Evolutionary conservation across 257 asterid genomes (phyloP), one percentile per base, ranked within the genome.

Genomic region (Petrea volubilis): DNA sequence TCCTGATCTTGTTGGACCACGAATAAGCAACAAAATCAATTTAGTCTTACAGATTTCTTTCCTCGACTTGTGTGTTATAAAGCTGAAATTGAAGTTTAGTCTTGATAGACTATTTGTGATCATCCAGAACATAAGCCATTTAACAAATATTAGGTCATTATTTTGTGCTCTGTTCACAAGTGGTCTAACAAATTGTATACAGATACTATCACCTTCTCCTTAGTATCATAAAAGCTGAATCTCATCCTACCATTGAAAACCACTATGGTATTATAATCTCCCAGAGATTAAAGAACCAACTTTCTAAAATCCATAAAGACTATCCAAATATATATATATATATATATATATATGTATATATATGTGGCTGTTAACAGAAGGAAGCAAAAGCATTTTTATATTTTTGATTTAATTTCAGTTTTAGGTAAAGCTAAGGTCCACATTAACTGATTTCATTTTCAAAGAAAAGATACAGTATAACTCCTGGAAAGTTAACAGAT

Each of bases 291-390:
- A n/a, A 21, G 2, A 67, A 41, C 68, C 58, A 60, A 21, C 21
- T 60, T 47, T 47, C 41, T 12, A 33, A 34, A 10, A 17, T 24
- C 6, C 44, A 50, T 3, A 41, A 41, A 28, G 17, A 33, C 13
- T 41, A 15, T 1, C 25, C 31, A 27, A 18, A 49, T 56, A n/a
- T n/a, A n/a, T n/a, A n/a, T n/a, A n/a, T n/a, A n/a, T n/a, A n/a
- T n/a, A n/a, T n/a, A n/a, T n/a, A n/a, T n/a, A n/a, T n/a, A n/a
- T n/a, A n/a, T n/a, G n/a, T n/a, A n/a, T 18, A 60, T 31, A 6
- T 55, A 7, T 31, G 24, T 49, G 62, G 71, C 47, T 66, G 56
- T 61, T n/a, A 24, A 49, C 34, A 74, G 33, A 74, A 33, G 70
- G 20, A 57, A 57, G 31, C 21, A 57, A 27, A 46, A 14, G 25